Evolutionary conservation across 352 stramenopile species (phyloP), one percentile per base, ranked within the genome.

Genomic region (Phytophthora sp.): DNA sequence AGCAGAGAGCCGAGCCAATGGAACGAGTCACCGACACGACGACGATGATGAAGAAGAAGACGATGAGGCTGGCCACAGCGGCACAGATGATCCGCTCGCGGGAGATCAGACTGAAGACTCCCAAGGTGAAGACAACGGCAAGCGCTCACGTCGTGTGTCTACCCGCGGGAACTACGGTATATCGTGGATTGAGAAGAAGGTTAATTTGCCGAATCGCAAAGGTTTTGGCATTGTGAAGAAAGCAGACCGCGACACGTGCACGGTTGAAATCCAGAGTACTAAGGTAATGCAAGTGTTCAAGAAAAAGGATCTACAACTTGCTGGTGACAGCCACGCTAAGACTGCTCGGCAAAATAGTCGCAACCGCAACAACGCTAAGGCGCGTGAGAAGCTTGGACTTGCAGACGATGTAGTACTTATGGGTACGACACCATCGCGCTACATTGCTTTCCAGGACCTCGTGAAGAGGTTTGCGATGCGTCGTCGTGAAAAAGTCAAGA

Each of bases 131-230:
- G 83, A 92, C 15, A 87, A 77, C 18, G 79, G 80, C 3, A 87
- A 84, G 54, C 85, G 84, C n/a, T 85, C 70, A 10, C 82, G 85
- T 17, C 83, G 85, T 34, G 60, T 89, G 28, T 88, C 85, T 4
- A 92, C 82, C 11, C 82, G 87, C 31, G 87, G 85, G 10, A 94
- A 87, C 51, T 96, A 96, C 32, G 84, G 84, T 5, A 88, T 94
- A 18, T 96, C 87, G 32, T 96, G 88, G 88, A 94, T 96, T 18
- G 86, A 89, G 39, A 84, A 85, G 39, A 92, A 92, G 38, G 88
- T 96, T n/a, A 79, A 78, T 35, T 49, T 96, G 15, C 88, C 88
- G 24, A 82, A 87, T 34, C 84, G 86, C 27, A 89, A 92, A 55
- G 84, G 84, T 4, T 75, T 79, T 12, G 88, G 88, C 4, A 79